These are phyloP conservation scores for Ascochyta koolunga DNA, from an alignment of 2,329 filamentous ascomycete genomes.

Conservation along the genomic window DNA sequence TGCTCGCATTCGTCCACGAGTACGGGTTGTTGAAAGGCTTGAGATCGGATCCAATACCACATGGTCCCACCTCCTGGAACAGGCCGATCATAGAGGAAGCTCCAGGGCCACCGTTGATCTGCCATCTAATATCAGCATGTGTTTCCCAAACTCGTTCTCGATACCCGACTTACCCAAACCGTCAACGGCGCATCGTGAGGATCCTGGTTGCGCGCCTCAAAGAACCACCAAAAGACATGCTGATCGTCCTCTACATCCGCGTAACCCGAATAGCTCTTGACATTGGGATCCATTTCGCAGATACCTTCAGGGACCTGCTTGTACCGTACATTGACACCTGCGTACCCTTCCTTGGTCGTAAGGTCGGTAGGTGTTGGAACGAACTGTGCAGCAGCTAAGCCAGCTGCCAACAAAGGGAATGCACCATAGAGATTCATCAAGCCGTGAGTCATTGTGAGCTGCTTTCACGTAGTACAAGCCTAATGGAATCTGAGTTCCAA, in stretches of 20 bases:
- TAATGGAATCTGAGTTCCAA: neutral
- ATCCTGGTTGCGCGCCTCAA: constrained; percentile 59
- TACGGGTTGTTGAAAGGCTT: constrained; percentile 64
- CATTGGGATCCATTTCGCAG: constrained; percentile 62
- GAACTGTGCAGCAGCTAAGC: constrained; percentile 48
- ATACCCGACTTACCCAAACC: constrained; percentile 53
- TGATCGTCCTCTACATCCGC: constrained; percentile 59
- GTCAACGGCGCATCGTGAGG: constrained; percentile 61
- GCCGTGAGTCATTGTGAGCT: constrained; percentile 15
- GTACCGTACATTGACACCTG: constrained; percentile 61
- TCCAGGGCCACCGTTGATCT: constrained; percentile 62
- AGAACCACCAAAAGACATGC: constrained; percentile 64
- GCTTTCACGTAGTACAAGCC: neutral
- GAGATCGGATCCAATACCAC: constrained; percentile 54
- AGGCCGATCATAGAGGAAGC: constrained; percentile 64
- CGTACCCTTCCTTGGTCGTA: constrained; percentile 51
- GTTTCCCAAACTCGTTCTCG: no score
- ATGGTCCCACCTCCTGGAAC: constrained; percentile 60
- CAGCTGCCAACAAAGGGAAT: constrained; percentile 27
- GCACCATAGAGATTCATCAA: constrained; percentile 17
- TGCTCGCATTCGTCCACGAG: constrained; percentile 68
- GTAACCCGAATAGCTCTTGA: constrained; percentile 64
- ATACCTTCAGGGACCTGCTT: constrained; percentile 62
- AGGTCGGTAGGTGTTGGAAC: constrained; percentile 54
- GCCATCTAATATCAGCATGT: neutral